These are phyloP conservation scores for Paecilomyces formosus DNA, from an alignment of 2,329 filamentous ascomycete genomes.

Conservation along the genomic window DNA sequence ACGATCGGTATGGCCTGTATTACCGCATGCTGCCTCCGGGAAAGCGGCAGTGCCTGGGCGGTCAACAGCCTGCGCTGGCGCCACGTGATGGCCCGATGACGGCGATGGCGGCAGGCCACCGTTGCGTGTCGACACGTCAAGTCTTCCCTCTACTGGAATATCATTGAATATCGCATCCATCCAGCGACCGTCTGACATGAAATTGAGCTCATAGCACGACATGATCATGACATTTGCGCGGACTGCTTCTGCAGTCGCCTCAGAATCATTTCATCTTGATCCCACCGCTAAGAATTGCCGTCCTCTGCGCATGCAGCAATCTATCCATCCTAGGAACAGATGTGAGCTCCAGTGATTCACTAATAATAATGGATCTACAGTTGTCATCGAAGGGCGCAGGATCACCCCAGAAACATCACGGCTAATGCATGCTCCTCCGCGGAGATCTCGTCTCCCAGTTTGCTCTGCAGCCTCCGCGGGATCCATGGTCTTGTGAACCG, in stretches of 20 bases:
- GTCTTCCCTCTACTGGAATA: neutral
- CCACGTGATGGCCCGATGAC: constrained; percentile 23
- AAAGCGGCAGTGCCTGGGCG: constrained; percentile 2
- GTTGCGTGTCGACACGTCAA: constrained; percentile 1
- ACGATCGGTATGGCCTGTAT: constrained; percentile 9
- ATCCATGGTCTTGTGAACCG: neutral
- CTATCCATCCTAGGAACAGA: no score
- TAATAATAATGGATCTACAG: no score
- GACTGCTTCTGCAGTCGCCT: neutral
- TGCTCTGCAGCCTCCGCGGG: neutral
- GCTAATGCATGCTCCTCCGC: neutral
- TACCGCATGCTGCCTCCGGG: constrained; percentile 7
- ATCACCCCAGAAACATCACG: neutral
- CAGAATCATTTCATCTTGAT: neutral
- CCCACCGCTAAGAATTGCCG: neutral
- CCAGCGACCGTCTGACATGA: neutral
- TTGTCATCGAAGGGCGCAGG: neutral
- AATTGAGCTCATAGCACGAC: neutral
- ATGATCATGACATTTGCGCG: neutral
- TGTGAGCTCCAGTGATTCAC: no score
- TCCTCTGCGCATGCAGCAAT: no score
- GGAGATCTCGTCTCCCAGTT: neutral
- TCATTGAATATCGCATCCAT: neutral
- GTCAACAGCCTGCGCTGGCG: constrained; percentile 10
- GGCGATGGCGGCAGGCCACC: constrained; percentile 5